Base-by-base conservation (phyloP, 495 filamentous ascomycete species). In the Aspergillus asperescens region DNA sequence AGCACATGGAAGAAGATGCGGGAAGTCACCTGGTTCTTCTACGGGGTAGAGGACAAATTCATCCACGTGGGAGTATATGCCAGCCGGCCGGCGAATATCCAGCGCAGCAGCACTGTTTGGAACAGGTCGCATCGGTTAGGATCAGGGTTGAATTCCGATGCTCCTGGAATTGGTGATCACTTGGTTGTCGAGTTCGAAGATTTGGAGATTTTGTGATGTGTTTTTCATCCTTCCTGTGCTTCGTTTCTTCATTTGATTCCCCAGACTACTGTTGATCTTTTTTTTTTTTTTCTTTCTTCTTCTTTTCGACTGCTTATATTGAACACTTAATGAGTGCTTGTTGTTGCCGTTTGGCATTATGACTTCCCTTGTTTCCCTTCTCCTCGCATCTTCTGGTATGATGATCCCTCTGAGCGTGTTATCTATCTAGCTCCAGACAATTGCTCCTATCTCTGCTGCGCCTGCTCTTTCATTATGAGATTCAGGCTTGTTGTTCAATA, bases 11-110 rank as follows among this genome's bases (percentile, higher is more conserved):
- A 76, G 67, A 82, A 82, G 62, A 56, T 82, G 62, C 59, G 79
- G 7, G 79, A 82, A 58, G 77, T 82, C 23, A 79, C 77, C 7
- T 80, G 77, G 75, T 82, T 82, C 58, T 82, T 82, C 55, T 81
- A 77, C 61, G 78, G 78, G 9, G 76, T 81, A 13, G 78, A 82
- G 55, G 78, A 82, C 52, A 82, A 82, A 61, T 75, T 69, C 35
- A 68, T 82, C 20, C 70, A 79, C 51, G 77, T 81, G 23, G 79
- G 79, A 4, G 77, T 78, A 15, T 81, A 81, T 64, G 79, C 79
- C 20, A 77, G 75, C 60, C 70, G 79, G 31, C 79, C 79, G 53
- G 75, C 71, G 34, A 71, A 56, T 49, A 37, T 71, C 15, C 60
- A 56, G 20, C 58, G 65, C 18, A 62, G 60, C 4, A 54, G 61